These are phyloP conservation scores for Wickerhamiella sorbophila DNA, from an alignment of 805 yeast genomes.

Conservation along the genomic window DNA sequence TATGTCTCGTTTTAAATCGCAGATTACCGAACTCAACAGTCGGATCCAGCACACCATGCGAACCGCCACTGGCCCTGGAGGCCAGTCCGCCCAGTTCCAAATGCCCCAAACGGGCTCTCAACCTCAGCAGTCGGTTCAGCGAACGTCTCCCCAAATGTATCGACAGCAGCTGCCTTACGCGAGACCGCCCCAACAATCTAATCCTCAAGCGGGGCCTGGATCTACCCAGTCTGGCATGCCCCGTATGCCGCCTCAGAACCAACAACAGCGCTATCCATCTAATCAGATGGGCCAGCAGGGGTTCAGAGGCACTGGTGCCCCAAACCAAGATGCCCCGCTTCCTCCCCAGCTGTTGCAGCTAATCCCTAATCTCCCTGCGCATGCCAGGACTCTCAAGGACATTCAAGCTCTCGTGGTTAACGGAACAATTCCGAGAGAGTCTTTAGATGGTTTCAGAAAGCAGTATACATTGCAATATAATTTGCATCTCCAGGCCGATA, in stretches of 20 bases:
- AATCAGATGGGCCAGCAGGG: slow-evolving; percentile 2
- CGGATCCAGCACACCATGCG: neutral
- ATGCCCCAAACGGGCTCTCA: neutral
- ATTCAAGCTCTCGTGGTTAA: slow-evolving; percentile 38
- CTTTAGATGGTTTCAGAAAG: slow-evolving; percentile 19
- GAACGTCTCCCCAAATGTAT: slow-evolving; percentile 1
- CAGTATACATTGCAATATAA: slow-evolving; percentile 19
- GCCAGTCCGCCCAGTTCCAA: neutral
- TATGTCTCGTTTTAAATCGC: neutral
- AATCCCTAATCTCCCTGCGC: slow-evolving; percentile 66
- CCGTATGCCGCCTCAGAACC: slow-evolving; percentile 11
- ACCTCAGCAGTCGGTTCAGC: slow-evolving; percentile 15
- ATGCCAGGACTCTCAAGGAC: slow-evolving; percentile 69
- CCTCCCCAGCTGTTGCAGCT: slow-evolving; percentile 51
- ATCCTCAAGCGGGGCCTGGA: too few relatives aligned
- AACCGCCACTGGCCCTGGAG: slow-evolving; percentile 8
- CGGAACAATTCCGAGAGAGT: slow-evolving; percentile 17
- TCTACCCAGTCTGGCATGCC: slow-evolving; percentile 13
- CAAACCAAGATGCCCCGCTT: slow-evolving; percentile 39
- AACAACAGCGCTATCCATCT: slow-evolving; percentile 15
- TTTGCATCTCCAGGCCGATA: slow-evolving; percentile 16
- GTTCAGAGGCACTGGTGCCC: slow-evolving; percentile 7
- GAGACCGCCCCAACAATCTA: slow-evolving; percentile 7
- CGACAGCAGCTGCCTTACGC: neutral
- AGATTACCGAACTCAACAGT: neutral